Base-by-base conservation (phyloP, 805 yeast genomes). In the Lipomyces orientalis region DNA sequence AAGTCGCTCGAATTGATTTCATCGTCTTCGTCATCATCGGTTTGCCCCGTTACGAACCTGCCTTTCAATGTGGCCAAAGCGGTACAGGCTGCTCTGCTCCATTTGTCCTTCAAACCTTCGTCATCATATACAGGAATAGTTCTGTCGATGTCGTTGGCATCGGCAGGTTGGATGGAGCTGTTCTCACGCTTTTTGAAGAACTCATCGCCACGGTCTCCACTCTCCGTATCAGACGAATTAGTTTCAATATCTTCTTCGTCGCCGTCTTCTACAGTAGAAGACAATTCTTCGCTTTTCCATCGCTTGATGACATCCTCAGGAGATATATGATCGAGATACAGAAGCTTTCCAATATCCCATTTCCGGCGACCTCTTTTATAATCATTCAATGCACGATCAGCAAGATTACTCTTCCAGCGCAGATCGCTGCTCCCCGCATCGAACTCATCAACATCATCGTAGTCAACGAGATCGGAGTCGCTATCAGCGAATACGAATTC, bases 321-420 rank as follows among this genome's bases (percentile, higher is more conserved):
- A 12, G 87, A 86, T 54, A 92, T 82, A 72, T 91, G 89, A 65
- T 89, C 87, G 86, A 90, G 83, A 77, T 95, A 94, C 4, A 95
- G 81, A 64, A 94, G 80, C 75, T 90, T 91, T 73, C 89, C 88
- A 69, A 94, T 86, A 77, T 94, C 91, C 93, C 96, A 91, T 66
- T 81, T 82, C 79, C 82, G 85, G 73, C 79, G 81, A 66, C 79
- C 75, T 4, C 84, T 71, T n/a, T 89, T 85, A 69, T 85, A 81
- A 66, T 90, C 81, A 73, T 84, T 87, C 4, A 86, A 76, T 0
- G 97, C 97, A 52, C 90, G 81, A 10, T 62, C 73, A n/a, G 76
- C 69, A 29, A 78, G 74, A 54, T 73, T 74, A 14, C 68, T 67
- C 67, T 77, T 79, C 79, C 81, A 78, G 43, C 73, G 63, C 39